Conservation (phyloP, 106 monocot species). For the Phalaenopsis equestris region DNA sequence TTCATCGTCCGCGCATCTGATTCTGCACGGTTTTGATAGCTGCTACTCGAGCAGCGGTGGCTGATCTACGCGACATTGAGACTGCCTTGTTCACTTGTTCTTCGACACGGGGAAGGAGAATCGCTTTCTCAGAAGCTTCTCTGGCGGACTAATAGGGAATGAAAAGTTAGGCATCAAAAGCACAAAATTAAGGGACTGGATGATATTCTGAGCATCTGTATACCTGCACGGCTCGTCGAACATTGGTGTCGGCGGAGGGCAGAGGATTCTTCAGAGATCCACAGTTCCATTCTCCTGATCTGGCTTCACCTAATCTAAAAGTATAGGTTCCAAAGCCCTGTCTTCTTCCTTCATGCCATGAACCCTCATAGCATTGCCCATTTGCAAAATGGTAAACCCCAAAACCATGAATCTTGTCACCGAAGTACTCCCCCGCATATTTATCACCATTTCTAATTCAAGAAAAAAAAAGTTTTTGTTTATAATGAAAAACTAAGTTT, state of each 20-base stretch:
- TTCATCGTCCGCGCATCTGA: constrained; percentile 20
- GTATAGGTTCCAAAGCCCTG: constrained; percentile 48
- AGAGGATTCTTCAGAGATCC: constrained; percentile 25
- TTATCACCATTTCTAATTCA: constrained; percentile 32
- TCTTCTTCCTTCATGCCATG: constrained; percentile 47
- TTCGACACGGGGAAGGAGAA: constrained; percentile 27
- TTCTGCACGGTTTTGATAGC: constrained; percentile 48
- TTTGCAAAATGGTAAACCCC: constrained; percentile 47
- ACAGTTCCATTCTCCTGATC: constrained; percentile 38
- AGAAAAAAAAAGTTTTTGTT: background rate
- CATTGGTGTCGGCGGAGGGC: constrained; percentile 8
- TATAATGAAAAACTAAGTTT: too few relatives aligned
- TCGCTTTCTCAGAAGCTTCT: constrained; percentile 26
- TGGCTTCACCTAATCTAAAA: constrained; percentile 36
- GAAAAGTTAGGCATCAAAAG: background rate
- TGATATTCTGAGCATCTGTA: background rate
- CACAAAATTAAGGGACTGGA: background rate
- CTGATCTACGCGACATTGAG: constrained; percentile 32
- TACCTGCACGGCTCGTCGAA: constrained; percentile 25
- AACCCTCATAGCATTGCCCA: constrained; percentile 46
- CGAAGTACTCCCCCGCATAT: constrained; percentile 37
- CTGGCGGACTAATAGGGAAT: constrained; percentile 20
- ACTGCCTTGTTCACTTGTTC: constrained; percentile 42
- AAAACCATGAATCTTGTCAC: constrained; percentile 51
- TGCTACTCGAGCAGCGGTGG: constrained; percentile 43